Evolutionary conservation across 805 yeast genomes (phyloP), one percentile per base, ranked within the genome.

Genomic region (Dipodascus geniculatus): DNA sequence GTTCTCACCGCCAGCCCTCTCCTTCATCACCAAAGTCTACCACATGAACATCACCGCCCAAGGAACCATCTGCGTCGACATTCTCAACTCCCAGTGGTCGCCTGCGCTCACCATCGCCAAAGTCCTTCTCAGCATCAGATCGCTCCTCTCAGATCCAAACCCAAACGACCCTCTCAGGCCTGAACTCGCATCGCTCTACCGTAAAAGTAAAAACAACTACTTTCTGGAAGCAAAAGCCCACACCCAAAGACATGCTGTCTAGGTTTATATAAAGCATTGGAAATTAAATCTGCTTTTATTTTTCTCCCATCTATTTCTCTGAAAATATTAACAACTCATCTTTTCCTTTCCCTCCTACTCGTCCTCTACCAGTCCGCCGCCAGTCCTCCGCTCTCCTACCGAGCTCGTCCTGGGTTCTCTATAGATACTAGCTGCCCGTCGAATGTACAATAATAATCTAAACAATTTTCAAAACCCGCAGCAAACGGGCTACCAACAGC

Each of bases 121-220:
- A 74, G 96, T 93, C 55, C 78, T 93, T 61, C 78, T 93, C 62
- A 88, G 96, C 35, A 91, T 93, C 65, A 90, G 97, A 69, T 91
- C 98, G 14, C 75, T 93, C 70, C 80, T 93, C 67, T 90, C 98
- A 31, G 98, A 93, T 71, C 98, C 99, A 51, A 91, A 91, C 67
- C 98, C 98, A 42, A 99, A 93, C 69, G 99, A 93, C 76, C 99
- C 99, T 57, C 80, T 93, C 69, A 99, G 91, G n/a, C n/a, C n/a
- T n/a, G 47, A 96, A 16, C 17, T 22, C 4, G 28, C 23, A 23
- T 22, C 4, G 24, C 23, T 23, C 9, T 22, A 47, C 17, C n/a
- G 17, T 9, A 47, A 22, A 9, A 22, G n/a, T 17, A 47, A 22
- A 14, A 9, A 6, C 4, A 47, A 47, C 23, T 22, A 47, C n/a